Base-by-base conservation (phyloP, 495 filamentous ascomycete species). In the Amniculicola lignicola region DNA sequence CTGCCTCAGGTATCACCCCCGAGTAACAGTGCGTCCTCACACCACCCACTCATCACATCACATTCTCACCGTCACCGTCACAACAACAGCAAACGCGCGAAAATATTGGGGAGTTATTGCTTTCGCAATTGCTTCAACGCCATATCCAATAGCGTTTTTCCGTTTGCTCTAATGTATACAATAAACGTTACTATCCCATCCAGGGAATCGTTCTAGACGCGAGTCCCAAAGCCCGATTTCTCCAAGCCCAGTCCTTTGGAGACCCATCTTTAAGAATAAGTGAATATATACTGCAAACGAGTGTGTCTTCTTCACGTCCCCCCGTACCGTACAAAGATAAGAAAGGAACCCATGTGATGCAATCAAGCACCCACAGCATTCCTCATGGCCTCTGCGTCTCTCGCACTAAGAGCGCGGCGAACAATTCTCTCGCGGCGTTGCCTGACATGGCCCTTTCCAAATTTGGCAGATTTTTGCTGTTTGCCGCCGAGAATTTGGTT, bases 361-460 rank as follows among this genome's bases (percentile, higher is more conserved):
- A 14, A 50, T 38, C 22, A 22, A 24, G 49, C 49, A n/a, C 10
- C 36, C 18, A 31, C 37, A 16, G 9, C 21, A 29, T n/a, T 37
- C 12, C 36, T 11, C 25, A 52, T 42, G n/a, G 24, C 37, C 35
- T 52, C 49, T 9, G 29, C n/a, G 9, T 52, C 49, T 12, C 37
- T 22, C 18, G 10, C 23, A n/a, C 43, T 22, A 22, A 52, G 23
- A 24, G 49, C 15, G 24, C 49, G 49, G 36, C 49, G 49, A 14
- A 52, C 49, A 6, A 4, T 29, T 12, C 35, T 35, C 9, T 25
- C 49, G 2, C 49, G 12, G 21, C 31, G 41, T 3, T 41, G 23
- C 6, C 18, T 38, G 41, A 47, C 29, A 33, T 33, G 29, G 29
- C 29, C 29, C 9, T 33, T 33, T 7, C 29, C 29, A 9, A 9